Percentiles rank a stretch among this genome's conserved stretches.
Conservation (phyloP, 345 rosid genomes). For the Brassica juncea region DNA sequence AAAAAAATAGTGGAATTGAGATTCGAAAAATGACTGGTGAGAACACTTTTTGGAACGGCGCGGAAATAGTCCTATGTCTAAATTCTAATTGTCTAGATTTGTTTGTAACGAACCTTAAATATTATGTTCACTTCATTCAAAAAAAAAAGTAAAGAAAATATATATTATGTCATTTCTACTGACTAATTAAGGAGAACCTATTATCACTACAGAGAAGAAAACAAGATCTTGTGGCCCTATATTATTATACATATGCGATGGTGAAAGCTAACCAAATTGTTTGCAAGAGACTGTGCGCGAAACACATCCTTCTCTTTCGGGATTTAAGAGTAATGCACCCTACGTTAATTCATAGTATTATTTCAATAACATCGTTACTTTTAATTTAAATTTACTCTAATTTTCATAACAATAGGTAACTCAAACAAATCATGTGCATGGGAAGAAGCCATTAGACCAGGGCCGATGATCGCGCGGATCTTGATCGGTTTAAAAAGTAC, state of each 20-base stretch:
- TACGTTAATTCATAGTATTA: too few relatives aligned
- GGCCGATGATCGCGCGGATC: neutral
- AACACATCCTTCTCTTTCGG: neutral
- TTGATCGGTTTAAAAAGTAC: neutral
- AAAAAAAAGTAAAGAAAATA: too few relatives aligned
- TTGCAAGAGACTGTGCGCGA: neutral
- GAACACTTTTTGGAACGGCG: neutral
- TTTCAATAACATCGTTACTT: too few relatives aligned
- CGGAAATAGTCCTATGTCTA: neutral
- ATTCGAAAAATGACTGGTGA: neutral
- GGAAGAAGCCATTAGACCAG: neutral
- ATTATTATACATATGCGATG: too few relatives aligned
- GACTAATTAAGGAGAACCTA: too few relatives aligned
- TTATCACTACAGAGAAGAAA: too few relatives aligned
- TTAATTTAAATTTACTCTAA: too few relatives aligned
- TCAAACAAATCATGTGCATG: neutral
- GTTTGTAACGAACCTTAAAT: neutral
- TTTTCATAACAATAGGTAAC: too few relatives aligned
- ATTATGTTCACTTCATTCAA: neutral
- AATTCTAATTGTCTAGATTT: neutral
- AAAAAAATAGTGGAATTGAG: neutral
- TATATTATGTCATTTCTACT: too few relatives aligned
- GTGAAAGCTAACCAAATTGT: neutral
- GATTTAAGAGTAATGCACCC: too few relatives aligned
- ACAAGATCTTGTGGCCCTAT: too few relatives aligned